A percentile compares a stretch with the other conserved stretches of the same genome.
These are phyloP conservation scores for Syzygium jambos DNA, from an alignment of 345 rosid species.

Conservation along the genomic window DNA sequence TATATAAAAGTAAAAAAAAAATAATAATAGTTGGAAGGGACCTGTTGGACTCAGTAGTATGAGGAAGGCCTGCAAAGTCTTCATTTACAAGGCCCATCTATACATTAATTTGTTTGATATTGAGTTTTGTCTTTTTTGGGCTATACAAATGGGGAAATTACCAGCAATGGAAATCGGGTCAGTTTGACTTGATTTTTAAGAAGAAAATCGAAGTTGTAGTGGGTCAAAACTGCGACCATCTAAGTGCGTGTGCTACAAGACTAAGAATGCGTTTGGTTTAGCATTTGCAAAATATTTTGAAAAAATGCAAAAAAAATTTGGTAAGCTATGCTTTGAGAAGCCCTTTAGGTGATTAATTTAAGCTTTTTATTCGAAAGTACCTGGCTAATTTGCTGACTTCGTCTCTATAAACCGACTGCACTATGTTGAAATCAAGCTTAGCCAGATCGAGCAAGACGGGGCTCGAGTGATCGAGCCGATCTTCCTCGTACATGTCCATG, in stretches of 20 bases:
- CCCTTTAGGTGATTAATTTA: too few species aligned
- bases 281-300: too few species aligned
- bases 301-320: too few species aligned
- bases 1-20: neutral
- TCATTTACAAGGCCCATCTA: neutral
- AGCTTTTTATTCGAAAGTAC: neutral
- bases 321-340: too few species aligned
- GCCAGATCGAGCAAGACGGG: constrained; percentile 3
- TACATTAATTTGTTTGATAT: neutral
- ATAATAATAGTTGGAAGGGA: too few species aligned
- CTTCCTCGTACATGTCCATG: constrained; percentile 1
- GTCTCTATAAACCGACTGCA: neutral
- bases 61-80: neutral
- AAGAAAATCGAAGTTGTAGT: neutral
- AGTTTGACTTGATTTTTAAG: neutral
- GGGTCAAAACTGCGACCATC: neutral
- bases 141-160: too few species aligned
- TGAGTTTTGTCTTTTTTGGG: neutral
- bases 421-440: constrained; percentile 7
- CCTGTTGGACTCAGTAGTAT: neutral
- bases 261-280: too few species aligned
- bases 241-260: neutral
- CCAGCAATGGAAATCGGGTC: neutral
- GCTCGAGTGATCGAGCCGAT: neutral
- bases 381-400: constrained; percentile 2